These are phyloP conservation scores for Penicillium brasilianum DNA, from an alignment of 2,329 filamentous ascomycete genomes.

Conservation along the genomic window DNA sequence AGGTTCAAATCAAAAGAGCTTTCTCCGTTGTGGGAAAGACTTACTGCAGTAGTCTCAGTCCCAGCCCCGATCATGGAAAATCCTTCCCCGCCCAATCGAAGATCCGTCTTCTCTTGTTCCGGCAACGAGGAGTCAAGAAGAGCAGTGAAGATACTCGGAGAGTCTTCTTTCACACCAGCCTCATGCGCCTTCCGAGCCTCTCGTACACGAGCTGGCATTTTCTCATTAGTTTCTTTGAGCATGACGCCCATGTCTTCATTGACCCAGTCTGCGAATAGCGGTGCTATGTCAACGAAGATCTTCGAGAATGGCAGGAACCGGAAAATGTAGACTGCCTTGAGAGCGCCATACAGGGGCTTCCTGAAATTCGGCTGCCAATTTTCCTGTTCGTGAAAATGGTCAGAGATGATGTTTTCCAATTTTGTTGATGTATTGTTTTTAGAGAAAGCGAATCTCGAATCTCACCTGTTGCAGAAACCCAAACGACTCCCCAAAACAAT, in stretches of 20 bases:
- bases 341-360: neutral
- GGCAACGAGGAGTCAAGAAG: neutral
- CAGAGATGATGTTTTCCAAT: neutral
- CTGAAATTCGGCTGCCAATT: slow-evolving; percentile 1
- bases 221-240: neutral
- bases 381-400: neutral
- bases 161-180: neutral
- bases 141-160: neutral
- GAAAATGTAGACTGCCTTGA: neutral
- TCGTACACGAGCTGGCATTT: neutral
- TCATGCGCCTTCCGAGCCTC: neutral
- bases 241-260: neutral
- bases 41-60: neutral
- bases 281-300: neutral
- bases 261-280: neutral
- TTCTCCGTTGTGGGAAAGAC: neutral
- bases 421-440: neutral
- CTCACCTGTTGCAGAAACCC: neutral
- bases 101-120: neutral
- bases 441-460: neutral
- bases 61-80: neutral
- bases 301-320: neutral
- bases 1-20: neutral
- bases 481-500: neutral
- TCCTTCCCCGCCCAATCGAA: neutral